Evolutionary conservation across 2,329 filamentous ascomycete genomes (phyloP).

Genomic region (Thelonectria discophora): DNA sequence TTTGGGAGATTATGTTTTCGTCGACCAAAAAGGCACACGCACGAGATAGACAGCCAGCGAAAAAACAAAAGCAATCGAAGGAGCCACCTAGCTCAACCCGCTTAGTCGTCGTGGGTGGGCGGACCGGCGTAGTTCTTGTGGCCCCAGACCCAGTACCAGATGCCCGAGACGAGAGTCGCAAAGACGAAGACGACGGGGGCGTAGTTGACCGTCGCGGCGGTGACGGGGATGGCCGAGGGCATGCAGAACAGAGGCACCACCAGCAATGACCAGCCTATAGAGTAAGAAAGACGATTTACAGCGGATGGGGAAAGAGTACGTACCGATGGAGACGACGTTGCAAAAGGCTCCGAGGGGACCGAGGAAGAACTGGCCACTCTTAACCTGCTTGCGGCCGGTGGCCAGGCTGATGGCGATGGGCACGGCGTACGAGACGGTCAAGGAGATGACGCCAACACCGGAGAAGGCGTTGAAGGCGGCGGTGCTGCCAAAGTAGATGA

Average conservation of each 20-base stretch:
- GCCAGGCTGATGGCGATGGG: slow-evolving; percentile 72
- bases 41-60: slow-evolving; percentile 19
- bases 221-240: slow-evolving; percentile 71
- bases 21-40: slow-evolving; percentile 21
- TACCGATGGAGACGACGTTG: slow-evolving; percentile 73
- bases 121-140: slow-evolving; percentile 74
- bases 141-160: slow-evolving; percentile 77
- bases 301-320: slow-evolving; percentile 39
- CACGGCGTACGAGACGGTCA: slow-evolving; percentile 73
- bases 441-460: slow-evolving; percentile 73
- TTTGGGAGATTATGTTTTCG: slow-evolving; percentile 7
- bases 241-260: slow-evolving; percentile 80
- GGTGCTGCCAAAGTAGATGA: slow-evolving; percentile 74
- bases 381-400: slow-evolving; percentile 67
- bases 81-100: slow-evolving; percentile 4
- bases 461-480: slow-evolving; percentile 79
- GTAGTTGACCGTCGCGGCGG: slow-evolving; percentile 71
- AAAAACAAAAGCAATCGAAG: slow-evolving; percentile 27
- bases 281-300: slow-evolving; percentile 24
- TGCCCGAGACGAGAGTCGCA: slow-evolving; percentile 66
- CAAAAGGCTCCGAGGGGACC: slow-evolving; percentile 67
- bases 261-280: slow-evolving; percentile 69
- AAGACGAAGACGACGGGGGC: slow-evolving; percentile 77
- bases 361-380: slow-evolving; percentile 66
- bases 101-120: slow-evolving; percentile 54